Evolutionary conservation across 2,329 filamentous ascomycete genomes (phyloP).

Genomic region (Colletotrichum orbiculare): DNA sequence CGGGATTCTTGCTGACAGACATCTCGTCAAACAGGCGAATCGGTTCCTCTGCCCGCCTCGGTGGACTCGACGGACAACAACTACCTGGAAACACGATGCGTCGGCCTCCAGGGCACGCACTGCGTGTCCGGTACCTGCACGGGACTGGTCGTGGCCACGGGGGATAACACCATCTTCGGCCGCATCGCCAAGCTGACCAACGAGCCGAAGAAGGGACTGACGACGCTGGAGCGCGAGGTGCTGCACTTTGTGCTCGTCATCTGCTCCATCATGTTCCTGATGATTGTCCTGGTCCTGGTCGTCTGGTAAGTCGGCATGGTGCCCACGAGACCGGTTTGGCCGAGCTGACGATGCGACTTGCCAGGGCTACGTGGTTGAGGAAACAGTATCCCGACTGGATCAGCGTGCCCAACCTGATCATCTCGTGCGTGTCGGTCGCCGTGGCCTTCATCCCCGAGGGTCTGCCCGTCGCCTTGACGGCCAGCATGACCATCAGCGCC

Average conservation of each 20-base stretch:
- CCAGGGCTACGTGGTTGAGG: slow-evolving; percentile 76
- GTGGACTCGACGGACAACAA: slow-evolving; percentile 77
- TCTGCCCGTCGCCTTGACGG: slow-evolving; percentile 75
- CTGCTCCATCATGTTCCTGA: slow-evolving; percentile 72
- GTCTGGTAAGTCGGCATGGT: slow-evolving; percentile 67
- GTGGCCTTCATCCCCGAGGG: slow-evolving; percentile 83
- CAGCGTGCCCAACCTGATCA: slow-evolving; percentile 76
- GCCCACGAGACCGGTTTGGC: slow-evolving; percentile 40
- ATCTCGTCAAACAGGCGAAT: slow-evolving; percentile 62
- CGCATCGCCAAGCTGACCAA: slow-evolving; percentile 79
- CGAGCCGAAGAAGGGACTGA: slow-evolving; percentile 74
- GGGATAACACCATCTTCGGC: slow-evolving; percentile 80
- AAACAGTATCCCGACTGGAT: slow-evolving; percentile 77
- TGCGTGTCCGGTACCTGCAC: slow-evolving; percentile 75
- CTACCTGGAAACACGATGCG: slow-evolving; percentile 80
- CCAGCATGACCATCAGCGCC: slow-evolving; percentile 79
- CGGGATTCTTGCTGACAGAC: background rate
- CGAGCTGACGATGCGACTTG: background rate
- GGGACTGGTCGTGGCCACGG: slow-evolving; percentile 77
- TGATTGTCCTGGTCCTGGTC: slow-evolving; percentile 72
- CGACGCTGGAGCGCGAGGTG: slow-evolving; percentile 78
- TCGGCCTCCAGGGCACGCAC: slow-evolving; percentile 83
- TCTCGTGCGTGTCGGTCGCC: slow-evolving; percentile 77
- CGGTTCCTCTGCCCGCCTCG: slow-evolving; percentile 70
- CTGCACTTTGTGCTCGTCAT: slow-evolving; percentile 79